Percentiles rank a stretch among this genome's conserved stretches.
These are phyloP conservation scores for Graphilbum fragrans DNA, from an alignment of 2,329 filamentous ascomycete genomes.

Conservation along the genomic window DNA sequence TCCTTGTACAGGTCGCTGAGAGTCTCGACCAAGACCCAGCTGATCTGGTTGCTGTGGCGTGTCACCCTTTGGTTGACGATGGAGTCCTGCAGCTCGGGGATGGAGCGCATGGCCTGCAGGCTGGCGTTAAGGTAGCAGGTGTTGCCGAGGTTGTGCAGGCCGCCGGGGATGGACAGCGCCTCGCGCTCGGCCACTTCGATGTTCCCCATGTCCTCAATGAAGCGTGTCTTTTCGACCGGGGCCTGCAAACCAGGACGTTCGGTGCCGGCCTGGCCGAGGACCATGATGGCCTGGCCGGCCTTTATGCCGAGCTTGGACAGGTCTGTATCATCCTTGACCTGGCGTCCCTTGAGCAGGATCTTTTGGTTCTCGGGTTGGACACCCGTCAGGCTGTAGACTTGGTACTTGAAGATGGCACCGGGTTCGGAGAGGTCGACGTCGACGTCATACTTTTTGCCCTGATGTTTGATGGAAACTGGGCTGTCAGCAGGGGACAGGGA, in stretches of 20 bases:
- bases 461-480: conserved; percentile 62
- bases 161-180: conserved; percentile 68
- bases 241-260: conserved; percentile 49
- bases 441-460: conserved; percentile 89
- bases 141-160: conserved; percentile 86
- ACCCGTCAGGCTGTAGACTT: conserved; percentile 87
- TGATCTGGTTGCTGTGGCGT: conserved; percentile 11
- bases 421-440: conserved; percentile 76
- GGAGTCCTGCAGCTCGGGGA: conserved; percentile 81
- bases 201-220: conserved; percentile 95
- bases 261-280: conserved; percentile 82
- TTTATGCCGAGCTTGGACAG: conserved; percentile 78
- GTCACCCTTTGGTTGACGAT: conserved; percentile 45
- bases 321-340: conserved; percentile 89
- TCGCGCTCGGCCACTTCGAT: conserved; percentile 75
- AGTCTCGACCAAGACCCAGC: conserved; percentile 60
- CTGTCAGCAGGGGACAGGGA: neutral
- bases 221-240: conserved; percentile 73
- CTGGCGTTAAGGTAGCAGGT: conserved; percentile 98
- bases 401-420: conserved; percentile 90
- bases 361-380: conserved; percentile 96
- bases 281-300: conserved; percentile 78
- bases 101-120: conserved; percentile 75
- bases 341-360: conserved; percentile 84
- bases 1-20: conserved; percentile 75